Percentiles rank a stretch among this genome's conserved stretches.
phyloP scores from a whole-genome alignment of 441 rosid genomes.

The Eruca vesicaria region DNA sequence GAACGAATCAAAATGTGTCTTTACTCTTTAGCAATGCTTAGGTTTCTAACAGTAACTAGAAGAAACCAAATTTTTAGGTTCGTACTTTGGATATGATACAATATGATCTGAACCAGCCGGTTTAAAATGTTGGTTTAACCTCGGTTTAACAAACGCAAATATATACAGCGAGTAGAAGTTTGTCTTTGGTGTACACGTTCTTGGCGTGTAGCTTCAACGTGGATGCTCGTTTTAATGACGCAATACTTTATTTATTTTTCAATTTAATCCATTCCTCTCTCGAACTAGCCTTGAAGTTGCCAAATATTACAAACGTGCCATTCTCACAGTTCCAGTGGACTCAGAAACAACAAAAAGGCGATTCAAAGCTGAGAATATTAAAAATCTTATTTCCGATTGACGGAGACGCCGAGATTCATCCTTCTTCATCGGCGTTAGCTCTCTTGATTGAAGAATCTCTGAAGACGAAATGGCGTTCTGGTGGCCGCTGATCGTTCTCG shows the following conservation, averaged over 20 bases:
- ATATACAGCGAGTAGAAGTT: not conserved
- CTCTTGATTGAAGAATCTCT: constrained; percentile 2
- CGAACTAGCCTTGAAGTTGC: constrained; percentile 3
- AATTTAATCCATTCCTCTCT: not conserved
- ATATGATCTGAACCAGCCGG: not conserved
- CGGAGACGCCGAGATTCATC: constrained; percentile 13
- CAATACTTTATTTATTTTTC: not conserved
- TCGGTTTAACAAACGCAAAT: not conserved
- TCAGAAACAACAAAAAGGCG: not conserved
- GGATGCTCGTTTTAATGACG: not conserved
- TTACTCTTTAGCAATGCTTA: not conserved
- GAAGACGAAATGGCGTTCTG: constrained; percentile 65
- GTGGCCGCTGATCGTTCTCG: constrained; percentile 92
- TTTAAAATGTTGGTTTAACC: not conserved
- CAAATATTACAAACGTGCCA: constrained; percentile 13
- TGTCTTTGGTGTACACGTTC: too few relatives aligned
- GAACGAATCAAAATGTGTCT: not conserved
- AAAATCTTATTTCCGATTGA: constrained; percentile 19
- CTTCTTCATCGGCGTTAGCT: not conserved
- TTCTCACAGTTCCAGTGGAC: constrained; percentile 30
- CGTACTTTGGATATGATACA: not conserved
- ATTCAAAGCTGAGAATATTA: constrained; percentile 19
- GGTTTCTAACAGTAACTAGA: not conserved
- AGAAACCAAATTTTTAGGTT: not conserved
- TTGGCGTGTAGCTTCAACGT: not conserved